Conservation (phyloP, 139 green algal species). For the Deuterostichococcus epilithicus region DNA sequence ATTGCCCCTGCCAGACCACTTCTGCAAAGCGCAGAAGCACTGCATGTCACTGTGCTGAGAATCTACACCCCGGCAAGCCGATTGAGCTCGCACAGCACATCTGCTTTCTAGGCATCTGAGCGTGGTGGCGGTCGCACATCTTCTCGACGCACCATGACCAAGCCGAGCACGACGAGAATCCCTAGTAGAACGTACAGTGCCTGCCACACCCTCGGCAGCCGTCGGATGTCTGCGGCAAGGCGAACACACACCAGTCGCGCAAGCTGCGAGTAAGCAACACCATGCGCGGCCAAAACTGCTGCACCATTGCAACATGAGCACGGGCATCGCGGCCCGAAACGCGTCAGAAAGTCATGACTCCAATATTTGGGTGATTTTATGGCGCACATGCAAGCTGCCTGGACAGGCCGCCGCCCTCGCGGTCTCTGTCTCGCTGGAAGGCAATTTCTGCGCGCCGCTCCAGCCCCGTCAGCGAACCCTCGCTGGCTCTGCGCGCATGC, state of each 20-base stretch:
- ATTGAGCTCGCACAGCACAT: neutral
- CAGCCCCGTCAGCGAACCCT: neutral
- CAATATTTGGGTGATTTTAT: too few relatives aligned
- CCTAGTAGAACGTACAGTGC: neutral
- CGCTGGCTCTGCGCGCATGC: neutral
- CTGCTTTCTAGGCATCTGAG: too few relatives aligned
- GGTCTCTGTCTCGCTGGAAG: neutral
- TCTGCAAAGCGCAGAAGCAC: neutral
- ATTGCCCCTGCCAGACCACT: neutral
- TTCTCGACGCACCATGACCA: neutral
- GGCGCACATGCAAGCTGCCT: neutral
- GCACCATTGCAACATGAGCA: too few relatives aligned
- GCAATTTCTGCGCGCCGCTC: neutral
- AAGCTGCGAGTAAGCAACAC: too few relatives aligned
- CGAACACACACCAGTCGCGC: too few relatives aligned
- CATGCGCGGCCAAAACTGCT: too few relatives aligned
- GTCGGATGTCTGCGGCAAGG: neutral
- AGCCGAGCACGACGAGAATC: neutral
- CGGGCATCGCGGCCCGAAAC: too few relatives aligned
- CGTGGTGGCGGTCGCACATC: too few relatives aligned
- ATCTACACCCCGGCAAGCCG: too few relatives aligned
- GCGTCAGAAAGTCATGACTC: too few relatives aligned
- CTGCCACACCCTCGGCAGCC: neutral
- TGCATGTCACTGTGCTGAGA: too few relatives aligned
- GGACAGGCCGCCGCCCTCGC: neutral